These are phyloP conservation scores for Gossypioides kirkii DNA, from an alignment of 345 rosid genomes.

Conservation along the genomic window DNA sequence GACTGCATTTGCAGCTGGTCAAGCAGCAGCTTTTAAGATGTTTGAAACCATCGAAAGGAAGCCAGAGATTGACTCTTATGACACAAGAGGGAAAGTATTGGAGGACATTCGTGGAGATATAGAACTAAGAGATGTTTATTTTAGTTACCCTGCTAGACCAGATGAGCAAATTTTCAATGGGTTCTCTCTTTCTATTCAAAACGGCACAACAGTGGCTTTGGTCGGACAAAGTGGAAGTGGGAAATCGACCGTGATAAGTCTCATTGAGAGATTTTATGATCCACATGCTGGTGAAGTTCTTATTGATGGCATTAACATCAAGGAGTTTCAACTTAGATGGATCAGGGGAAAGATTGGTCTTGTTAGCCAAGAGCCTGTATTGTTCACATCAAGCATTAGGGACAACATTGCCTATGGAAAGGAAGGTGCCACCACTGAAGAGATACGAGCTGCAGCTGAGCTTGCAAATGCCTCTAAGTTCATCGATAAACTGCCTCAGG, in stretches of 20 bases:
- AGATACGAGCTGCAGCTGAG: conserved; percentile 61
- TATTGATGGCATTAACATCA: conserved; percentile 58
- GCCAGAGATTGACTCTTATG: conserved; percentile 61
- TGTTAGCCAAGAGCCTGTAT: conserved; percentile 79
- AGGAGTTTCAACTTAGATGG: conserved; percentile 71
- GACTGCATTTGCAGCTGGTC: conserved; percentile 72
- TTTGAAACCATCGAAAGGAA: conserved; percentile 63
- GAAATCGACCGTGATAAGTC: conserved; percentile 69
- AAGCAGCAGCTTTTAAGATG: conserved; percentile 75
- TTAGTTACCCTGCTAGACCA: conserved; percentile 76
- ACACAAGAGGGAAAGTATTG: conserved; percentile 43
- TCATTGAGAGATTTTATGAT: conserved; percentile 79
- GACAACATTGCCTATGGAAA: conserved; percentile 77
- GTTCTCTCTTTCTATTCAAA: conserved; percentile 54
- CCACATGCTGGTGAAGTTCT: conserved; percentile 61
- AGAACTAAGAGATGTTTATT: conserved; percentile 60
- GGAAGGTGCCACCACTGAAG: conserved; percentile 56
- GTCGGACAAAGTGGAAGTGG: conserved; percentile 93
- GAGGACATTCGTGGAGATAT: conserved; percentile 63
- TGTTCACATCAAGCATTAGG: conserved; percentile 61
- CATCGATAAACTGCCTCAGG: conserved; percentile 68
- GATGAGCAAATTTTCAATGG: conserved; percentile 60
- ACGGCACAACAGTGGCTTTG: conserved; percentile 71
- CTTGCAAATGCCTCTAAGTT: conserved; percentile 75
- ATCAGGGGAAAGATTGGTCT: conserved; percentile 66